Evolutionary conservation across 1,284 basidiomycete genomes (phyloP), one percentile per base, ranked within the genome.

Genomic region (Ustilago bromivora): DNA sequence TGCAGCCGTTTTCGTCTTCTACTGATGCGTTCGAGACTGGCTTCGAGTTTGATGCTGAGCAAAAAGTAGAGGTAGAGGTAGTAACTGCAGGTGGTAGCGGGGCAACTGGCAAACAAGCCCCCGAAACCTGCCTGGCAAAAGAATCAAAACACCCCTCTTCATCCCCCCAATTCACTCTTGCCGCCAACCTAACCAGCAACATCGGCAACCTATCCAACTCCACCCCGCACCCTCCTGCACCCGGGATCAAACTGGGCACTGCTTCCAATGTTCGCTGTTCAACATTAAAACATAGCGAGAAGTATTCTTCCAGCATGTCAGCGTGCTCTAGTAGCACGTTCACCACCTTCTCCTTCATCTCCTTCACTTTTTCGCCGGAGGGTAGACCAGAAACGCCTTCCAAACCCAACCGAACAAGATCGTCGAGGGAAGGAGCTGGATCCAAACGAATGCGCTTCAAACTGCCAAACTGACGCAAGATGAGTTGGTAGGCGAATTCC

Each of bases 401-500:
- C 7, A 96, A 91, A 0, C 94, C 96, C 9, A 98, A 89, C 46
- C 89, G 88, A 9, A 99, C 84, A 52, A 99, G 88, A 10, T 90
- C 90, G 2, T 89, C 89, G 5, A 99, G 83, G 0, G 90, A 87
- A 0, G 94, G 94, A 1, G 95, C 88, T 0, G 97, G 96, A 47
- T 96, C 91, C 4, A 99, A 89, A 62, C 91, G 91, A 54, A 98
- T 87, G 10, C 91, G 89, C 59, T 90, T 89, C 70, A 93, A 90
- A 71, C 92, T 91, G 0, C 96, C 95, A 82, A 99, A 99, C 85
- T 99, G 96, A 19, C 94, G 89, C 53, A 99, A 87, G 2, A 91
- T 93, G 1, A 99, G 90, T 84, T 99, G 97, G 86, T 98, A 99
- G 82, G 98, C 97, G 51, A 98, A 89, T 80, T 98, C 95, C 81